phyloP scores from a whole-genome alignment of 805 yeast species.

The Sugiyamaella floridensis region DNA sequence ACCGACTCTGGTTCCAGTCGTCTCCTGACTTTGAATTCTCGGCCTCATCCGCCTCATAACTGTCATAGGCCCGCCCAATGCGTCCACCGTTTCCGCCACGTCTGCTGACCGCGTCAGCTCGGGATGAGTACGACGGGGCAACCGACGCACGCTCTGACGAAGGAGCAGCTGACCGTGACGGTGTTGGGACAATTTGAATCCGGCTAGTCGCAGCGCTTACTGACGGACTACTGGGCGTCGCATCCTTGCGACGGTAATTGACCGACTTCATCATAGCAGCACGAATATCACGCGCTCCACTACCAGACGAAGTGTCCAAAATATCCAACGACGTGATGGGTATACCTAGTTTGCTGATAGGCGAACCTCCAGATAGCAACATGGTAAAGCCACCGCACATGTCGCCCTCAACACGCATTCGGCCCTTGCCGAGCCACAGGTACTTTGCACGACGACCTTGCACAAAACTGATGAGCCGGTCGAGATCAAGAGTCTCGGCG shows the following conservation, averaged over 20 bases:
- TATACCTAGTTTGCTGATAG: conserved; percentile 11
- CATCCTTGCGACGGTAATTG: background rate
- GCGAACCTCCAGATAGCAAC: background rate
- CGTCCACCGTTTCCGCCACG: background rate
- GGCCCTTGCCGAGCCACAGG: conserved; percentile 47
- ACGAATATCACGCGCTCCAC: background rate
- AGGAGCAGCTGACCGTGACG: background rate
- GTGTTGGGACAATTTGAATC: background rate
- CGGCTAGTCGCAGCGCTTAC: background rate
- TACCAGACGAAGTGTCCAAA: background rate
- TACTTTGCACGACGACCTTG: conserved; percentile 31
- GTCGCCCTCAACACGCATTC: conserved; percentile 26
- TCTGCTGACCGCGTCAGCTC: background rate
- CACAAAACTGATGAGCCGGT: conserved; percentile 25
- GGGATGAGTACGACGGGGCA: background rate
- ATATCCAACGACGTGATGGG: conserved; percentile 15
- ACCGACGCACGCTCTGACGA: background rate
- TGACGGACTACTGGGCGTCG: background rate
- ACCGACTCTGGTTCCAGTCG: background rate
- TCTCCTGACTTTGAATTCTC: background rate
- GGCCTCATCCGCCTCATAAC: background rate
- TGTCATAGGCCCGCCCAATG: background rate
- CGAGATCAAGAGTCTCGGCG: conserved; percentile 33
- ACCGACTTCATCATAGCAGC: background rate
- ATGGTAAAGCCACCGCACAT: conserved; percentile 13